Base-by-base conservation (phyloP, 257 asterid genomes). In the Fraxinus quadrangulata region DNA sequence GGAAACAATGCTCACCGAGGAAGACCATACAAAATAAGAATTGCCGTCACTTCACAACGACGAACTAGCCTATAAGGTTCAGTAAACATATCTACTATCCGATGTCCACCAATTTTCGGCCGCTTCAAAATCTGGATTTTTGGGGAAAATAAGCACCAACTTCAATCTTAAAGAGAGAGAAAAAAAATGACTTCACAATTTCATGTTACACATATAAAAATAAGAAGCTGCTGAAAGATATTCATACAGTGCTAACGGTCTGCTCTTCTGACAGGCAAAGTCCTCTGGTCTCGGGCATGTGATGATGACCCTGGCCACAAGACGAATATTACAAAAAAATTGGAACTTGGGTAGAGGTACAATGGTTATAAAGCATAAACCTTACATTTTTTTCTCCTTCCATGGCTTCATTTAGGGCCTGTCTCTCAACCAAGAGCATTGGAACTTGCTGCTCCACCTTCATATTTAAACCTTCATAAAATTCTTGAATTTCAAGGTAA, bases 401-500 rank as follows among this genome's bases (percentile, higher is more conserved):
- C 91, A 96, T 86, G 83, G 99, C 98, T 82, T 93, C 99, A 70
- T 96, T 93, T 51, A 96, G 91, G 5, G 99, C 99, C 85, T 96
- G 95, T 79, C 97, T 84, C 88, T 96, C 99, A 12, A 96, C 99
- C 88, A 96, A 85, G 78, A 96, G 97, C n/a, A 96, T 63, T 1
- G 99, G 99, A 75, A 96, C 77, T 84, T 92, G 97, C 90, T 96
- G 99, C 93, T 90, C 97, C 75, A 96, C 90, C 78, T 96, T 96
- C 99, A 96, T 96, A 89, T 86, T 86, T 80, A 96, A 82, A 33
- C 99, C 98, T 84, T 96, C 99, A 8, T 92, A 96, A 77, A 96
- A 96, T 12, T 93, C 97, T 88, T 89, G 99, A 72, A 96, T 96
- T 81, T 96, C 99, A 42, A 93, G 87, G 84, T 96, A 92, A 34